Evolutionary conservation across 495 filamentous ascomycete species (phyloP), one percentile per base, ranked within the genome.

Genomic region (Tuber melanosporum): DNA sequence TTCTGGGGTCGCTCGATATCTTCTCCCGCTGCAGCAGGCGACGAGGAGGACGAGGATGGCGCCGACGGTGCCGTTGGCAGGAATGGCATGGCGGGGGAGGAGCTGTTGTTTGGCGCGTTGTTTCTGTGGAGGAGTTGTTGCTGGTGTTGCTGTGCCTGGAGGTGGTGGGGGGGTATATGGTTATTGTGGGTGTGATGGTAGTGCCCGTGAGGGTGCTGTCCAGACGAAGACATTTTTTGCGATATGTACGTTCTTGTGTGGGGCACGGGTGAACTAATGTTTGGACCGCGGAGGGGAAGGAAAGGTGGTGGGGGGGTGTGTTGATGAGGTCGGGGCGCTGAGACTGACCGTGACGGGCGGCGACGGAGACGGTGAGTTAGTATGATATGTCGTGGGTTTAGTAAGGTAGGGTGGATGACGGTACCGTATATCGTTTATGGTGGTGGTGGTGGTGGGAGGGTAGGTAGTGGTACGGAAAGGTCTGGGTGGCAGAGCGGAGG

Each of bases 1-100:
- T 82, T 82, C 47, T 73, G 72, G n/a, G 80, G 80, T 70, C 80
- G 80, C 71, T 80, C 78, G 8, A 76, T 73, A 32, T 80, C 78
- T 39, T 73, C 47, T 17, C 49, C 73, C n/a, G 76, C 74, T 47
- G 39, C 74, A 74, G 79, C 75, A 45, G 80, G 79, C 9, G 80
- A 81, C 20, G 79, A 77, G 44, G 78, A 76, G 43, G 66, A 80
- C 1, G 78, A 81, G 14, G 79, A 80, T 22, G 79, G 78, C 17
- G 78, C 79, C 62, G 78, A 80, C 42, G 78, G 77, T 17, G 78
- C 77, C 19, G 78, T 74, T 3, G 77, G 73, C n/a, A 80, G 39
- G 44, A 76, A 80, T 17, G 78, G 78, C 73, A 80, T 80, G 39
- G 75, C 78, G 17, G 78, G 78, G 1, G 78, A 80, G 41, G 78